A percentile compares a stretch with the other conserved stretches of the same genome.
Conservation (phyloP, 2,329 filamentous ascomycete genomes). For the Beauveria caledonica region DNA sequence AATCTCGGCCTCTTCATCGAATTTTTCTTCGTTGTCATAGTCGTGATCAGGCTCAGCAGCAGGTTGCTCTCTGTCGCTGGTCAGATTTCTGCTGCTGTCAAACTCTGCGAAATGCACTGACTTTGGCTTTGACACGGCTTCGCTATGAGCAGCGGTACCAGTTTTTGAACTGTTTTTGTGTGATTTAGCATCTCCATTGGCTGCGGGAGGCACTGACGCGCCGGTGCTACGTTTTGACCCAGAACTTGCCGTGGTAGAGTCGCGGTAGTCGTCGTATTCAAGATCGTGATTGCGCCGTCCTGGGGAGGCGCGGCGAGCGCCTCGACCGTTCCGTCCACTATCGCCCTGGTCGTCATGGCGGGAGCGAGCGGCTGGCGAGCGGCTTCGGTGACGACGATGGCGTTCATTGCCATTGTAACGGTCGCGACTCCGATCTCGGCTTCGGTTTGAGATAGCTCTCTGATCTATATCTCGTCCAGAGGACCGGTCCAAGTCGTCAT, state of each 20-base stretch:
- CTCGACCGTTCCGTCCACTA: not conserved
- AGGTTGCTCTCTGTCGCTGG: not conserved
- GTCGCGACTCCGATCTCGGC: slow-evolving; percentile 33
- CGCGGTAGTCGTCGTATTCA: slow-evolving; percentile 38
- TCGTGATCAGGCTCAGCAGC: slow-evolving; percentile 32
- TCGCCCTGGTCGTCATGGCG: slow-evolving; percentile 27
- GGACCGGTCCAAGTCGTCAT: slow-evolving; percentile 48
- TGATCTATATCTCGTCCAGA: slow-evolving; percentile 37
- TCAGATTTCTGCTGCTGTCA: slow-evolving; percentile 3
- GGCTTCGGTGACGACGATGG: slow-evolving; percentile 49
- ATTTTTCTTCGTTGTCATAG: slow-evolving; percentile 46
- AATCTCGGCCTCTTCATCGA: slow-evolving; percentile 76
- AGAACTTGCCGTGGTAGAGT: slow-evolving; percentile 40
- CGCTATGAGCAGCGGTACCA: slow-evolving; percentile 13
- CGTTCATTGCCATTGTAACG: slow-evolving; percentile 18
- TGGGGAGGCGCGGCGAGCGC: not conserved
- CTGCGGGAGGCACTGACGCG: slow-evolving; percentile 49
- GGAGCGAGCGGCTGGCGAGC: slow-evolving; percentile 35
- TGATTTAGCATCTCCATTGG: slow-evolving; percentile 61
- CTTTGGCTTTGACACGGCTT: not conserved
- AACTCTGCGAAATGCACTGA: slow-evolving; percentile 8
- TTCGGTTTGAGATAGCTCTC: slow-evolving; percentile 26
- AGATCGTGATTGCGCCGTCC: slow-evolving; percentile 13
- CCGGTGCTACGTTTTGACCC: slow-evolving; percentile 56
- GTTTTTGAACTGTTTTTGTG: slow-evolving; percentile 38